Evolutionary conservation across 1,139 yeast genomes (phyloP), one percentile per base, ranked within the genome.

Genomic region (Saccharomyces hybrid): DNA sequence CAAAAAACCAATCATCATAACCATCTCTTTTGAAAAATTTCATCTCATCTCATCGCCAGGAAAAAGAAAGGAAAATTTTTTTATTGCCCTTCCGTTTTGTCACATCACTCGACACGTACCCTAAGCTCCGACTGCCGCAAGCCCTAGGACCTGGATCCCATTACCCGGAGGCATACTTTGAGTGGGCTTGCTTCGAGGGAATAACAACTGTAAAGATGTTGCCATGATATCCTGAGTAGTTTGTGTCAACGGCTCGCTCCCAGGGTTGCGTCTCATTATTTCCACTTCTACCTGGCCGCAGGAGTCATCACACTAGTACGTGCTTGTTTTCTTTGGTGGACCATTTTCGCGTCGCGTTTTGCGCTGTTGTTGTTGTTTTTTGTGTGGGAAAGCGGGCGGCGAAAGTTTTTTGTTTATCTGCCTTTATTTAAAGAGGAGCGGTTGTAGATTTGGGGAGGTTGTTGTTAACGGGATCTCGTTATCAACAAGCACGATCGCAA

Each of bases 41-140:
- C 56, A 56, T 51, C 62, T 59, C 63, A 57, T 59, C 61, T 48
- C 59, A 58, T 58, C 60, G 55, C 58, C 25, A 38, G 44, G 44
- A 38, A 38, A 38, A 38, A 38, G 44, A 38, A 38, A 38, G 44
- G 44, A 57, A 59, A 58, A 57, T 54, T 59, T 59, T 60, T 60
- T 55, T 57, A 51, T 26, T 41, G 41, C 30, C 23, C n/a, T 26
- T 27, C 6, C 34, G 13, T 30, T 27, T 49, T 13, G 23, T 20
- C 23, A 50, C 30, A 28, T 56, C 57, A 52, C 31, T 30, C 28
- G 9, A 8, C 13, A 49, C 52, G 56, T 47, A 31, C 32, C 44
- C 44, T 38, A 38, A 38, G 44, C 44, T 38, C 3, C 8, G 25
- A 11, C 11, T 3, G n/a, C 8, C 44, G 23, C 13, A 8, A 9